Evolutionary conservation across 2,329 filamentous ascomycete genomes (phyloP).

Genomic region (Nothophoma quercina): DNA sequence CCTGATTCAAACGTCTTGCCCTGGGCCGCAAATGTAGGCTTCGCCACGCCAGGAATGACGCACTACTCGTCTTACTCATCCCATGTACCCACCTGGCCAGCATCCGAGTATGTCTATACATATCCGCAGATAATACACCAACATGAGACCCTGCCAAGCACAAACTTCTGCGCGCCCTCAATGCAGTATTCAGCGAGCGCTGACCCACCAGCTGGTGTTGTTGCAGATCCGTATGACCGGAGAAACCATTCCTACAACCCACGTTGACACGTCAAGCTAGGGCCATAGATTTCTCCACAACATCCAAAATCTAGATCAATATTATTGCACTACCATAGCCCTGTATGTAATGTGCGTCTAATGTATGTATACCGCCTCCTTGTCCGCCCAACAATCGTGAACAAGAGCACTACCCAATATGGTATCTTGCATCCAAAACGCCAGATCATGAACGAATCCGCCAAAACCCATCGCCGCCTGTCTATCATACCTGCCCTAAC

Average conservation of each 20-base stretch:
- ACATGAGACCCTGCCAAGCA: background rate
- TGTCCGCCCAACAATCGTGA: background rate
- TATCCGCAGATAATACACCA: background rate
- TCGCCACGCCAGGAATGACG: background rate
- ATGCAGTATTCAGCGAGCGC: background rate
- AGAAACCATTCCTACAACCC: background rate
- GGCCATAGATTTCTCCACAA: background rate
- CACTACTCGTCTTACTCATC: background rate
- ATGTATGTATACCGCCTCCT: background rate
- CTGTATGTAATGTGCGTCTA: background rate
- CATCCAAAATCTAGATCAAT: background rate
- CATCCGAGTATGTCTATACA: background rate
- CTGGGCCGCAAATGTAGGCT: background rate
- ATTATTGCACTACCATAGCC: background rate
- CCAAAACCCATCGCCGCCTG: too few species aligned
- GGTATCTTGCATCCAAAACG: slow-evolving; percentile 16
- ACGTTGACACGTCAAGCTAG: background rate
- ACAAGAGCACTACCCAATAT: background rate
- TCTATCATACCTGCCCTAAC: too few species aligned
- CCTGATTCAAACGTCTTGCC: background rate
- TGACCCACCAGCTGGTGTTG: background rate
- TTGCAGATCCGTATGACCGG: background rate
- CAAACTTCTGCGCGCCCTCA: background rate
- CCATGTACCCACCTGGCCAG: background rate
- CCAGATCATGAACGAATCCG: background rate